Conservation (phyloP, 805 yeast genomes). For the Starmerella tilneyi region DNA sequence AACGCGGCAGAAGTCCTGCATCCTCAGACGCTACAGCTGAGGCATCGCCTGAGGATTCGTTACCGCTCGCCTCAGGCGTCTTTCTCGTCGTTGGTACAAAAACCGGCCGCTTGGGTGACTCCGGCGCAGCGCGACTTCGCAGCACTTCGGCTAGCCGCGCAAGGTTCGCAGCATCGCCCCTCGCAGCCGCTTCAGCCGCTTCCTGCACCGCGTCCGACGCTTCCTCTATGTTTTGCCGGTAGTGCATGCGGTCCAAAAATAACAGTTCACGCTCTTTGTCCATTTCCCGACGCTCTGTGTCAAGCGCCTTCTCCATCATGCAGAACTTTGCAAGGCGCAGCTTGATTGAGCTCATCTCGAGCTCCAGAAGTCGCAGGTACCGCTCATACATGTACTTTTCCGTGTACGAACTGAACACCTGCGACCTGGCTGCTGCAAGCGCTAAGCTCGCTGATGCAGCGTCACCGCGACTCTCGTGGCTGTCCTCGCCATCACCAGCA, state of each 20-base stretch:
- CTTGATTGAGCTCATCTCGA: constrained; percentile 66
- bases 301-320: constrained; percentile 49
- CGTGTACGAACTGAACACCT: constrained; percentile 23
- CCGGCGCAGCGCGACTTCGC: constrained; percentile 16
- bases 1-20: constrained; percentile 12
- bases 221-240: constrained; percentile 47
- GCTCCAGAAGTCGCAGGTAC: constrained; percentile 53
- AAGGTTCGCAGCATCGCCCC: constrained; percentile 22
- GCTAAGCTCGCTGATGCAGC: constrained; percentile 53
- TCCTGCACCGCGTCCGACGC: constrained; percentile 45
- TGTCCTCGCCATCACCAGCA: neutral
- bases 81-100: constrained; percentile 19
- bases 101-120: constrained; percentile 19
- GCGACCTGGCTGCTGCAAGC: constrained; percentile 39
- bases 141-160: constrained; percentile 23
- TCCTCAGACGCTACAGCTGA: constrained; percentile 32
- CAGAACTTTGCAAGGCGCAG: constrained; percentile 57
- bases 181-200: constrained; percentile 35
- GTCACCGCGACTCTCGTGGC: neutral
- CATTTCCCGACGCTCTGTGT: constrained; percentile 36
- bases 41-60: constrained; percentile 44
- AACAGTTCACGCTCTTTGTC: constrained; percentile 36
- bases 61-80: constrained; percentile 28
- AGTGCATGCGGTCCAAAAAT: constrained; percentile 59
- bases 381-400: constrained; percentile 43